A percentile compares a stretch with the other conserved stretches of the same genome.
These are phyloP conservation scores for Cladosporium sp. DNA, from an alignment of 2,329 filamentous ascomycete species.

Conservation along the genomic window DNA sequence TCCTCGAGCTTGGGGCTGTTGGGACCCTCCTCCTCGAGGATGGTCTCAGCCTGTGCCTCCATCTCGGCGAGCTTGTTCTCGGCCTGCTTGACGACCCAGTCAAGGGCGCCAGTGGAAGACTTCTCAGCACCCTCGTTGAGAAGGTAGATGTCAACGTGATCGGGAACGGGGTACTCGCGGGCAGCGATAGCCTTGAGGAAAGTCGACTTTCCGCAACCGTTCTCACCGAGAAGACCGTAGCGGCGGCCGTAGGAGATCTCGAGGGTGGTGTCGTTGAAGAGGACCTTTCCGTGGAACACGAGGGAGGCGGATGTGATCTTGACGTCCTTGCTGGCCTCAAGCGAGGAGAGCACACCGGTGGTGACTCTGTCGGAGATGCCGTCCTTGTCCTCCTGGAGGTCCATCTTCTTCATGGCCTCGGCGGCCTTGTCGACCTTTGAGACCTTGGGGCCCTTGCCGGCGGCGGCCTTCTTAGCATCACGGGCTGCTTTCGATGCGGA, in stretches of 20 bases:
- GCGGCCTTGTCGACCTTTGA: constrained; percentile 65
- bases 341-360: constrained; percentile 90
- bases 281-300: constrained; percentile 96
- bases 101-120: constrained; percentile 83
- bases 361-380: constrained; percentile 97
- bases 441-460: constrained; percentile 73
- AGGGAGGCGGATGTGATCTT: constrained; percentile 93
- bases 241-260: constrained; percentile 91
- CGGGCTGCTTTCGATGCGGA: constrained; percentile 70
- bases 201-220: constrained; percentile 99
- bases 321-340: constrained; percentile 83
- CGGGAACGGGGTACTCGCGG: constrained; percentile 93
- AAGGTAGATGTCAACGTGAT: constrained; percentile 97
- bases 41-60: constrained; percentile 83
- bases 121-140: constrained; percentile 95
- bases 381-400: constrained; percentile 91
- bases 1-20: constrained; percentile 90
- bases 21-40: constrained; percentile 88
- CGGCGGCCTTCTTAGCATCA: constrained; percentile 65
- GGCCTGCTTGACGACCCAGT: constrained; percentile 96
- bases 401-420: constrained; percentile 79
- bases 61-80: constrained; percentile 89
- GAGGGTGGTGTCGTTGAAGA: constrained; percentile 90
- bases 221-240: constrained; percentile 95
- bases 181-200: constrained; percentile 90